Base-by-base conservation (phyloP, 148 eudicot genomes). In the Cornus suecica region DNA sequence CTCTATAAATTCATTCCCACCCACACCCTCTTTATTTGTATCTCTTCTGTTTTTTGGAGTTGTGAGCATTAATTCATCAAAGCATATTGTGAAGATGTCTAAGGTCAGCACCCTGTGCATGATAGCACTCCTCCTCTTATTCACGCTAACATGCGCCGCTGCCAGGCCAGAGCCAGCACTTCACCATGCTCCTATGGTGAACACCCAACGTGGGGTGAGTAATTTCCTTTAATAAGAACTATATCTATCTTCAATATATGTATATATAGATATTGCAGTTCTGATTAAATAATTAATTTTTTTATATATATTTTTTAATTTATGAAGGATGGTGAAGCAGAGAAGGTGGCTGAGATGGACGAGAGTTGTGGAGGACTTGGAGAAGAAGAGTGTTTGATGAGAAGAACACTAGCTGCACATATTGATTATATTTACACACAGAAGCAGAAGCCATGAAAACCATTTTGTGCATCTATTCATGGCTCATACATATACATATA, bases 391-490 rank as follows among this genome's bases (percentile, higher is more conserved):
- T 85, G 87, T 74, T 74, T 79, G 81, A 79, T 74, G 81, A 79
- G 81, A 37, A 79, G 77, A 74, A 79, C 81, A 29, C 69, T 82
- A 1, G 73, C 74, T 18, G 87, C 87, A 24, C 85, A 85, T 22
- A 51, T 79, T 67, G 87, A 85, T 30, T 85, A 85, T 71, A 85
- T 85, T 71, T 85, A 85, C 78, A 85, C 87, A 4, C 87, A 85
- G 77, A 84, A 79, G 51, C 76, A 70, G 65, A 70, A 77, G 9
- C 76, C 76, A 65, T 66, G 65, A 76, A 76, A 23, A 76, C 48
- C 8, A 34, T n/a, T n/a, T n/a, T n/a, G n/a, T n/a, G n/a, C n/a
- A n/a, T 66, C 24, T 45, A 29, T 72, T 6, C 20, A 13, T 54
- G 3, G 2, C 10, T 24, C 20, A 51, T 24, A 26, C 29, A 70